Percentiles rank a stretch among this genome's conserved stretches.
phyloP scores from a whole-genome alignment of 345 rosid species.

The Eucalyptus marginata region DNA sequence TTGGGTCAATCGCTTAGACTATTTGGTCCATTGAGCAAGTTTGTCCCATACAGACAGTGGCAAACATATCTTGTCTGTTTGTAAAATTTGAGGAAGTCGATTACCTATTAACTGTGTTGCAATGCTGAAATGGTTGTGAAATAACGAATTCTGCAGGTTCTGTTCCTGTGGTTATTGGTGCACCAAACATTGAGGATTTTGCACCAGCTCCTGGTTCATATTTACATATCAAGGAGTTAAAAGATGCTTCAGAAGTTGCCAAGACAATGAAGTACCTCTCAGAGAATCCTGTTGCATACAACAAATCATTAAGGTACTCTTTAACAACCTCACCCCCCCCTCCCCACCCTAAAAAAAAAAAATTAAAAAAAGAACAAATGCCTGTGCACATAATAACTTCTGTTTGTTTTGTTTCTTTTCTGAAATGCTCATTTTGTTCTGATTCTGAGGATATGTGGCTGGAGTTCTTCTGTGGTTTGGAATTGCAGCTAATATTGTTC shows the following conservation, averaged over 20 bases:
- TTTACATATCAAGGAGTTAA: slow-evolving; percentile 54
- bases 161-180: slow-evolving; percentile 84
- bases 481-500: not conserved
- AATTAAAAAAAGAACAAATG: not conserved
- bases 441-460: not conserved
- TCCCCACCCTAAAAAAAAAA: too few species aligned
- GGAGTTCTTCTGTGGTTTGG: not conserved
- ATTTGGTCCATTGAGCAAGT: not conserved
- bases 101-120: not conserved
- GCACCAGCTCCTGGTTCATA: slow-evolving; percentile 55
- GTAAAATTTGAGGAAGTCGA: not conserved
- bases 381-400: too few species aligned
- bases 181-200: slow-evolving; percentile 87
- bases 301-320: slow-evolving; percentile 56
- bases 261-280: slow-evolving; percentile 67
- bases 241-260: slow-evolving; percentile 52
- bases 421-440: not conserved
- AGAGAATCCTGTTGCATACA: slow-evolving; percentile 58
- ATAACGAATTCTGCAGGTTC: slow-evolving; percentile 36
- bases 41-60: not conserved
- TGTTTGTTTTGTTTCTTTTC: not conserved
- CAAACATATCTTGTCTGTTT: not conserved
- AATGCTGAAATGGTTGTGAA: not conserved
- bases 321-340: not conserved
- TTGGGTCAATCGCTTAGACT: not conserved